A percentile compares a stretch with the other conserved stretches of the same genome.
Evolutionary conservation across 2,329 filamentous ascomycete species (phyloP).

Genomic region (Colletotrichum sp.): DNA sequence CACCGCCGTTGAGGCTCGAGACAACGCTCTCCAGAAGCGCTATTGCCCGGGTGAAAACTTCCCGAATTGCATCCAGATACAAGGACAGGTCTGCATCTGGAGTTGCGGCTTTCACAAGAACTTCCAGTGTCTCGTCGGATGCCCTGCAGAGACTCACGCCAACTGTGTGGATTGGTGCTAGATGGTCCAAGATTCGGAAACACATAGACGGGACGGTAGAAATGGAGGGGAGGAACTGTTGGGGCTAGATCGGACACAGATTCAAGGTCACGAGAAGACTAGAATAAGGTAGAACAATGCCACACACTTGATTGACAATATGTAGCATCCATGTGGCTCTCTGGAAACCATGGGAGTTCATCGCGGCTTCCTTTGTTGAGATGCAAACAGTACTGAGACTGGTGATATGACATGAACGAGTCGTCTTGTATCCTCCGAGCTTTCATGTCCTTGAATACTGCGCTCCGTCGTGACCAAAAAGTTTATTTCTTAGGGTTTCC

Average conservation of each 20-base stretch:
- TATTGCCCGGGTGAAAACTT: background rate
- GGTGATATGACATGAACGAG: background rate
- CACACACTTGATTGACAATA: background rate
- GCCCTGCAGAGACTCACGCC: background rate
- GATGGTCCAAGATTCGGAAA: background rate
- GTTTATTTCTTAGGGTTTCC: background rate
- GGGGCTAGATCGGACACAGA: background rate
- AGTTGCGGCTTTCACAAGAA: background rate
- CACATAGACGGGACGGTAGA: background rate
- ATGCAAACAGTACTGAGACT: background rate
- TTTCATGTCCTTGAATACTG: background rate
- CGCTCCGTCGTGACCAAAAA: background rate
- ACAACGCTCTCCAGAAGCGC: background rate
- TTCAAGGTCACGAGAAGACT: background rate
- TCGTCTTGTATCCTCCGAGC: accelerated
- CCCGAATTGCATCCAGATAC: background rate
- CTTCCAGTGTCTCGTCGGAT: background rate
- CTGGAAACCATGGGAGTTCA: background rate
- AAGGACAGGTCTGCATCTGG: background rate
- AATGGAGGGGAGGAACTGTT: background rate
- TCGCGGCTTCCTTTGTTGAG: background rate
- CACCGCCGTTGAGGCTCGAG: background rate
- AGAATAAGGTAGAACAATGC: background rate
- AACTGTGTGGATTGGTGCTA: background rate
- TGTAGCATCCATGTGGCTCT: background rate